Conservation (phyloP, 495 filamentous ascomycete species). For the Tetracladium setigerum region DNA sequence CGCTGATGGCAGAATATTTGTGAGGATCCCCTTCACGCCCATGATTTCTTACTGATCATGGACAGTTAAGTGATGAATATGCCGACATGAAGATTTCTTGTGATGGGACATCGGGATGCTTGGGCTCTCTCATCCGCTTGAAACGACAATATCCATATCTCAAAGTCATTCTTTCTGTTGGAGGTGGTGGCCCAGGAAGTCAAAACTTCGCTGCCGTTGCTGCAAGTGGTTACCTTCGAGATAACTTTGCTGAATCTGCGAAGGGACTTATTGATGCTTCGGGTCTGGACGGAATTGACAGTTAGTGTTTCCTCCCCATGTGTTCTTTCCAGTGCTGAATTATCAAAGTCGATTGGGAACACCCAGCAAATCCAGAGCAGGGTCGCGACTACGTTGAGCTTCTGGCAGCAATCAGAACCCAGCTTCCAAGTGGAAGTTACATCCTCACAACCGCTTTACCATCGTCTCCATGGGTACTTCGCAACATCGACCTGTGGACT, state of each 20-base stretch:
- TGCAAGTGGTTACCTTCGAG: conserved; percentile 46
- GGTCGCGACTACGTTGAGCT: conserved; percentile 68
- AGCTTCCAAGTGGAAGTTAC: conserved; percentile 66
- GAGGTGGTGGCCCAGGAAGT: conserved; percentile 73
- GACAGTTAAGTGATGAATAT: conserved; percentile 78
- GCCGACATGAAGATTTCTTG: conserved; percentile 75
- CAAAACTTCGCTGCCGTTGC: conserved; percentile 73
- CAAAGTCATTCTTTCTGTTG: conserved; percentile 78
- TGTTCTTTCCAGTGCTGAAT: background rate
- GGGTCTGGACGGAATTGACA: conserved; percentile 79
- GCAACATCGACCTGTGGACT: conserved; percentile 64
- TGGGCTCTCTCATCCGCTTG: conserved; percentile 66
- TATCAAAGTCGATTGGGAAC: conserved; percentile 82
- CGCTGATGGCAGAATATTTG: conserved; percentile 75
- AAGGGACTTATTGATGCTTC: conserved; percentile 64
- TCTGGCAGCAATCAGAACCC: conserved; percentile 58
- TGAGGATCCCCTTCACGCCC: conserved; percentile 30
- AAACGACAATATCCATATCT: conserved; percentile 71
- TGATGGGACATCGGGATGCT: conserved; percentile 68
- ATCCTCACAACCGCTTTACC: conserved; percentile 76
- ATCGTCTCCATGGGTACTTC: conserved; percentile 65
- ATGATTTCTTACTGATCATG: background rate
- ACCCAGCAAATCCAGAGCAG: conserved; percentile 61
- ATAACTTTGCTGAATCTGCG: conserved; percentile 68
- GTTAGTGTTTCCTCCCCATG: conserved; percentile 38